A percentile compares a stretch with the other conserved stretches of the same genome.
Conservation (phyloP, 2,329 filamentous ascomycete species). For the Sphaceloma murrayae region DNA sequence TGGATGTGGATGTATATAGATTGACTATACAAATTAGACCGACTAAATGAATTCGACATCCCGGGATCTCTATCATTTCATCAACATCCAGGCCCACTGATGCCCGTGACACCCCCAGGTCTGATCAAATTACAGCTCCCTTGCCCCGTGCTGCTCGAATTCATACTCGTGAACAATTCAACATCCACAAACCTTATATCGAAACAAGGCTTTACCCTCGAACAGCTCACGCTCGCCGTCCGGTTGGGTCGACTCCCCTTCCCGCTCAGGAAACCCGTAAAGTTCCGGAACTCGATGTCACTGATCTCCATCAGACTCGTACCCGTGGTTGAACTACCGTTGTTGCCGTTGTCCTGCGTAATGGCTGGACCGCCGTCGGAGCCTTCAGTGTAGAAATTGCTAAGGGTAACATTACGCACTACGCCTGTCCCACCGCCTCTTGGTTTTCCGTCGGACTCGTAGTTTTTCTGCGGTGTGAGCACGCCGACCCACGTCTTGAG, state of each 20-base stretch:
- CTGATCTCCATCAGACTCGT: conserved; percentile 44
- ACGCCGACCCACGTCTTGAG: conserved; percentile 50
- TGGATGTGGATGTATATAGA: neutral
- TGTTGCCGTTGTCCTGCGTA: conserved; percentile 42
- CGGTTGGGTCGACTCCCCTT: conserved; percentile 22
- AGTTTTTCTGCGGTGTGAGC: conserved; percentile 36
- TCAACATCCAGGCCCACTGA: conserved; percentile 23
- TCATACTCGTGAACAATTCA: conserved; percentile 27
- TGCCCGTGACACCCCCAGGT: conserved; percentile 28
- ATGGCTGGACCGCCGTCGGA: conserved; percentile 38
- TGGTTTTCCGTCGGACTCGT: conserved; percentile 42
- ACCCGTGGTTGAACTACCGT: conserved; percentile 38
- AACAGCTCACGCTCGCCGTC: conserved; percentile 40
- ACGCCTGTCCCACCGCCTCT: conserved; percentile 47
- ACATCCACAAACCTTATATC: conserved; percentile 41
- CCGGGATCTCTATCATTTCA: neutral
- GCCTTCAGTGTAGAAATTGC: conserved; percentile 43
- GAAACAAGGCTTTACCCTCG: conserved; percentile 41
- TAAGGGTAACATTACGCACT: conserved; percentile 43
- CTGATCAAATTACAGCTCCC: conserved; percentile 32
- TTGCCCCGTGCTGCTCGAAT: conserved; percentile 27
- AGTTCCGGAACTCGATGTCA: conserved; percentile 43
- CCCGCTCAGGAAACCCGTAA: conserved; percentile 39
- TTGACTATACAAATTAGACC: too few relatives aligned
- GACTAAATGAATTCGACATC: too few relatives aligned